Percentiles rank a stretch among this genome's conserved stretches.
Conservation (phyloP, 768 basidiomycete species). For the Candolleomyces aberdarensis region DNA sequence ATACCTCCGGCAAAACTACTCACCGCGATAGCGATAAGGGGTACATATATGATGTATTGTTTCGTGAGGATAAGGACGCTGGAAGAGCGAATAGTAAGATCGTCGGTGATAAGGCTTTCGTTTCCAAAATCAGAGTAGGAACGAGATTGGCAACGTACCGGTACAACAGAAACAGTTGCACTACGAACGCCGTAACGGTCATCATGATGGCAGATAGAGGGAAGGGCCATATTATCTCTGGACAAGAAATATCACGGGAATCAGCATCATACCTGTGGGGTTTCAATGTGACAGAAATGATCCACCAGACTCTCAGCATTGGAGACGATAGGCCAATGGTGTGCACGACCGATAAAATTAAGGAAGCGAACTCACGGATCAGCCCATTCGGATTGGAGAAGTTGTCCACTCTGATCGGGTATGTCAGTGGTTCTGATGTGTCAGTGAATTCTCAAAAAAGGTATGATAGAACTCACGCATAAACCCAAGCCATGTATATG, state of each 20-base stretch:
- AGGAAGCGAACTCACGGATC: not conserved
- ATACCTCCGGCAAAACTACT: not conserved
- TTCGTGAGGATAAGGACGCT: not conserved
- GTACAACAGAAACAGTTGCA: conserved; percentile 5
- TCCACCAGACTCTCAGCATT: not conserved
- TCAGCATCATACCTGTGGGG: not conserved
- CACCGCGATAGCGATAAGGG: not conserved
- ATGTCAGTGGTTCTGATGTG: not conserved
- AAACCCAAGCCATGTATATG: conserved; percentile 8
- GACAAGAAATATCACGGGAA: not conserved
- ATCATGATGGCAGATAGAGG: conserved; percentile 5
- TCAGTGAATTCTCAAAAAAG: not conserved
- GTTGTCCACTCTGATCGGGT: not conserved
- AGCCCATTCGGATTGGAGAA: not conserved
- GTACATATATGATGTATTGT: not conserved
- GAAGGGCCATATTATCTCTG: conserved; percentile 7
- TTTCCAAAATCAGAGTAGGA: not conserved
- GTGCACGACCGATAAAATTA: not conserved
- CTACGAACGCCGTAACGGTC: conserved; percentile 1
- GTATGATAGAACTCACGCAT: conserved; percentile 1
- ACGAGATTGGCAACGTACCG: not conserved
- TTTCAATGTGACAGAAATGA: not conserved
- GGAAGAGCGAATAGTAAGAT: not conserved
- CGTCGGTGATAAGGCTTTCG: not conserved
- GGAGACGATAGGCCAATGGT: too few relatives aligned